phyloP scores from a whole-genome alignment of 768 basidiomycete species.

The Suillus ampliporus region DNA sequence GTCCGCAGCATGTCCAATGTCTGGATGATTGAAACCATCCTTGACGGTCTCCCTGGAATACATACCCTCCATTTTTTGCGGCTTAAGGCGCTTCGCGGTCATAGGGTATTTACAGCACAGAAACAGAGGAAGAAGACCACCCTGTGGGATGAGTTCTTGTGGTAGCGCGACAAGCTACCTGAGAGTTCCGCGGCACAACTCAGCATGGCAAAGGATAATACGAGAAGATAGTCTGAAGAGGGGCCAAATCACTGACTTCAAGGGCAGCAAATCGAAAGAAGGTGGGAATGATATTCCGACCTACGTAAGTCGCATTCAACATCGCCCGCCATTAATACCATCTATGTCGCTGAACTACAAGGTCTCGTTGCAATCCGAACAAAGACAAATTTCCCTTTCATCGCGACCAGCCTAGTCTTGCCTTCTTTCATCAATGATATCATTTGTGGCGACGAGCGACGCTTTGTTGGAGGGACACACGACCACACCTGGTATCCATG shows the following conservation, averaged over 20 bases:
- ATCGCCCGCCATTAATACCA: too few relatives aligned
- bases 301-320: not conserved
- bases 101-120: too few relatives aligned
- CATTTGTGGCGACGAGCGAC: not conserved
- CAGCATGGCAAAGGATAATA: not conserved
- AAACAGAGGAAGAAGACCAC: too few relatives aligned
- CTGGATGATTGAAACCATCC: too few relatives aligned
- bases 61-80: too few relatives aligned
- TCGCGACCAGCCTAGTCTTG: not conserved
- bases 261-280: not conserved
- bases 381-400: not conserved
- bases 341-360: not conserved
- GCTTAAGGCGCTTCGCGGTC: too few relatives aligned
- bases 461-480: not conserved
- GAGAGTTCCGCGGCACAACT: too few relatives aligned
- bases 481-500: not conserved
- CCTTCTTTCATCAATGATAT: not conserved
- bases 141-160: too few relatives aligned
- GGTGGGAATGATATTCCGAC: not conserved
- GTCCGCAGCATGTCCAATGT: too few relatives aligned
- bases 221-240: not conserved
- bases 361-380: not conserved
- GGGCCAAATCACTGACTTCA: not conserved
- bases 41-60: too few relatives aligned
- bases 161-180: not conserved